phyloP scores from a whole-genome alignment of 1,284 basidiomycete genomes.

The Afroboletus lepidellus region DNA sequence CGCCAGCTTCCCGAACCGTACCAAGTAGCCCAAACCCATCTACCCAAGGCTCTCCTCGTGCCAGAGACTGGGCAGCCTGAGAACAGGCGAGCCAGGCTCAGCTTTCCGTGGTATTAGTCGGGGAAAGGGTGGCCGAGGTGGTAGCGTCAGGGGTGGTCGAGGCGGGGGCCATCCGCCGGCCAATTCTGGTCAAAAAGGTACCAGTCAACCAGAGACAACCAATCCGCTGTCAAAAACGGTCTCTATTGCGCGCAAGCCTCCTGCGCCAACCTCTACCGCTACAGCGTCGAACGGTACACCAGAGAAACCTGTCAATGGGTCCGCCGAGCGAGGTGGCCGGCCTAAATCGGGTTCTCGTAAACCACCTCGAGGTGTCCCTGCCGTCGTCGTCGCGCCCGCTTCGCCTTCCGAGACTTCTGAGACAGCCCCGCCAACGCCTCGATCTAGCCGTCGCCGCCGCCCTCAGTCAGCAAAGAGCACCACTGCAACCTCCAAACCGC shows the following conservation, averaged over 20 bases:
- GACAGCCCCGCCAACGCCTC: constrained; percentile 34
- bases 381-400: constrained; percentile 30
- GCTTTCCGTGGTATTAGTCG: constrained; percentile 44
- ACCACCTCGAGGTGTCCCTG: constrained; percentile 36
- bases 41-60: constrained; percentile 30
- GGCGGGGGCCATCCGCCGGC: constrained; percentile 30
- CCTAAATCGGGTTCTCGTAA: constrained; percentile 39
- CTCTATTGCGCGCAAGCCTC: constrained; percentile 21
- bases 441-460: constrained; percentile 42
- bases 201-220: constrained; percentile 17
- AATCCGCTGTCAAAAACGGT: constrained; percentile 24
- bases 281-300: constrained; percentile 14
- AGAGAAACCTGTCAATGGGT: constrained; percentile 16
- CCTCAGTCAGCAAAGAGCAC: constrained; percentile 29
- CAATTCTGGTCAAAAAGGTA: constrained; percentile 30
- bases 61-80: constrained; percentile 42
- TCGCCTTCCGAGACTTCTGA: constrained; percentile 33
- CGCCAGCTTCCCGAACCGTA: constrained; percentile 29
- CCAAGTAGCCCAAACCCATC: constrained; percentile 29
- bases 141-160: constrained; percentile 30
- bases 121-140: constrained; percentile 35
- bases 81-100: constrained; percentile 46
- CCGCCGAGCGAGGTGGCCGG: constrained; percentile 29
- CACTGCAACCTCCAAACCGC: constrained; percentile 15
- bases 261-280: neutral